Conservation (phyloP, 2,329 filamentous ascomycete genomes). For the Fusarium proliferatum region DNA sequence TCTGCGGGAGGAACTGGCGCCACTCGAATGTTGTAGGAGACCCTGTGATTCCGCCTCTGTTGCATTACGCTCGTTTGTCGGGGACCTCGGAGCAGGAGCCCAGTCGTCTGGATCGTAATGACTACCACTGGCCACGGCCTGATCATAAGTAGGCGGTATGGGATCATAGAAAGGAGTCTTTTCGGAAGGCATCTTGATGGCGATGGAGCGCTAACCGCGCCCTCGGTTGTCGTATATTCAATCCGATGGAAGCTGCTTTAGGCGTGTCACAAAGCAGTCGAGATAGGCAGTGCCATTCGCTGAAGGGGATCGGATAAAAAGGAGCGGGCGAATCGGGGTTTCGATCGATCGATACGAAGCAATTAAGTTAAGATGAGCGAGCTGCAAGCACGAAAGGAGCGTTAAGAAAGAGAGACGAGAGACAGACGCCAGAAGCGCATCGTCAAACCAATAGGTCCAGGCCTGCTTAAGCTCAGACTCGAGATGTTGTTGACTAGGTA, state of each 20-base stretch:
- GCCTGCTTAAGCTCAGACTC: slow-evolving; percentile 11
- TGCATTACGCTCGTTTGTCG: slow-evolving; percentile 68
- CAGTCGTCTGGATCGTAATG: slow-evolving; percentile 48
- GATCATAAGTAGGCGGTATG: slow-evolving; percentile 57
- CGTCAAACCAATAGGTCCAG: slow-evolving; percentile 32
- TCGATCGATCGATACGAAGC: slow-evolving; percentile 21
- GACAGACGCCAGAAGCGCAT: slow-evolving; percentile 34
- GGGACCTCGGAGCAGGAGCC: slow-evolving; percentile 46
- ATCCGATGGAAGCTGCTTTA: slow-evolving; percentile 3
- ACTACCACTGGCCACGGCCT: slow-evolving; percentile 53
- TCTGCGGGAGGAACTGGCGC: slow-evolving; percentile 55
- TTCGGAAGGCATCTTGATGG: slow-evolving; percentile 51
- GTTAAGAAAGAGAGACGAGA: slow-evolving; percentile 44
- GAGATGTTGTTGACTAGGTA: slow-evolving; percentile 5
- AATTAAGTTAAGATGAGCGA: slow-evolving; percentile 29
- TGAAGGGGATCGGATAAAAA: slow-evolving; percentile 26
- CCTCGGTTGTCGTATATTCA: slow-evolving; percentile 27
- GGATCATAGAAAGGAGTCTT: slow-evolving; percentile 57
- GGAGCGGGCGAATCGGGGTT: slow-evolving; percentile 28
- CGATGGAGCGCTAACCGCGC: slow-evolving; percentile 33
- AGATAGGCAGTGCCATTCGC: slow-evolving; percentile 28
- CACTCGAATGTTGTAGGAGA: slow-evolving; percentile 69
- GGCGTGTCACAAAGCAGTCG: slow-evolving; percentile 12
- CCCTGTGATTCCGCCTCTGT: slow-evolving; percentile 82
- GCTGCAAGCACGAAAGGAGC: slow-evolving; percentile 37